Base-by-base conservation (phyloP, 129 eudicot species). In the Escallonia herrerae region DNA sequence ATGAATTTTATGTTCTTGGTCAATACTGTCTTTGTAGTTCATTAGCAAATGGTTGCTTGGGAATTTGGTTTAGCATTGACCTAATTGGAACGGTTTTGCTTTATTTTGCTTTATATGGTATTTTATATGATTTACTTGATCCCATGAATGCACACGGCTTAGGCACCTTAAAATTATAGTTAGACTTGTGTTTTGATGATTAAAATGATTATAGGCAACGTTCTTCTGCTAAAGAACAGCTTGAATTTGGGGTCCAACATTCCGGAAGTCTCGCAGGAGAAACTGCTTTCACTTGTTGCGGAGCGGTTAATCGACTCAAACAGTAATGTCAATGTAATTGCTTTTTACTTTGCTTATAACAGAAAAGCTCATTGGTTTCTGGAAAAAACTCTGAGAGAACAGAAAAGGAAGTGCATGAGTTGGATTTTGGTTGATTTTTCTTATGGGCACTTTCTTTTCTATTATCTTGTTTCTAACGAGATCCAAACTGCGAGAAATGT, bases 181-280 rank as follows among this genome's bases (percentile, higher is more conserved):
- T 22, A 22, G 33, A 22, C 33, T 22, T 22, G 33, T 22, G 33
- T 22, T 22, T 22, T 22, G 33, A 22, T 22, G 33, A 22, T 22
- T 22, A 22, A 22, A 22, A 22, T 22, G 33, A 22, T 22, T 22
- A 22, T 22, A 93, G 99, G 99, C 65, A 93, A 93, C 66, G 86
- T 93, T 72, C 91, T 93, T 50, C 77, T 76, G 63, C 78, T 93
- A 71, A 88, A 76, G 86, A 88, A 93, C 80, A 77, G 69, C 70
- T 65, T 93, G 84, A 86, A 74, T 76, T 75, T 88, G 83, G 81
- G 80, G 42, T 72, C 84, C 56, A 95, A 93, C 43, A 65, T 82
- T 65, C 72, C 75, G 42, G 96, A 88, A 76, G 89, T 88, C 46
- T 88, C 96, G 43, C 98, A 88, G 83, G 87, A 93, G 83, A 88